phyloP scores from a whole-genome alignment of 140 eudicot species.

The Bidens hawaiensis region DNA sequence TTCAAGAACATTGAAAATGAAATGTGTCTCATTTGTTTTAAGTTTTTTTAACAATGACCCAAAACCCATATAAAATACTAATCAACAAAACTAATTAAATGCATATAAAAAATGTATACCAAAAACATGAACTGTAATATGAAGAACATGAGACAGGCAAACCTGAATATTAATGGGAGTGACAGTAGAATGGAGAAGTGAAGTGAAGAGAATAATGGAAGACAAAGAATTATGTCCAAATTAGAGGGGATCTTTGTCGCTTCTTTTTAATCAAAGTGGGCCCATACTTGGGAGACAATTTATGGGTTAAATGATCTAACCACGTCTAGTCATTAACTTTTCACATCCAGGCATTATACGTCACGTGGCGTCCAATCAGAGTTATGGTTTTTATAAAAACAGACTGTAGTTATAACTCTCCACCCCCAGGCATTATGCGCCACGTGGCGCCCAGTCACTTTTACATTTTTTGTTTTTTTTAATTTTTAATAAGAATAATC shows the following conservation, averaged over 20 bases:
- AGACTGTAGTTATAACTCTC: no score
- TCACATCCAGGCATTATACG: no score
- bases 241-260: no score
- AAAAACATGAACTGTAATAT: not conserved
- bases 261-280: no score
- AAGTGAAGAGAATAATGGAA: not conserved
- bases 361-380: no score
- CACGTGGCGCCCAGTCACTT: no score
- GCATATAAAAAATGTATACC: not conserved
- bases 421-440: no score
- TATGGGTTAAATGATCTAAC: no score
- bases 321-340: no score
- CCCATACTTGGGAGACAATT: not conserved
- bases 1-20: not conserved
- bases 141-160: not conserved
- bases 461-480: no score
- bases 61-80: not conserved
- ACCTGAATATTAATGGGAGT: conserved; percentile 14
- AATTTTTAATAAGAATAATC: no score
- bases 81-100: not conserved
- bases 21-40: not conserved
- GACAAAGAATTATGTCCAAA: not conserved
- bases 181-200: not conserved
- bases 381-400: no score
- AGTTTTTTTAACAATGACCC: not conserved